These are phyloP conservation scores for Nigrograna mackinnonii DNA, from an alignment of 2,329 filamentous ascomycete species.

Conservation along the genomic window DNA sequence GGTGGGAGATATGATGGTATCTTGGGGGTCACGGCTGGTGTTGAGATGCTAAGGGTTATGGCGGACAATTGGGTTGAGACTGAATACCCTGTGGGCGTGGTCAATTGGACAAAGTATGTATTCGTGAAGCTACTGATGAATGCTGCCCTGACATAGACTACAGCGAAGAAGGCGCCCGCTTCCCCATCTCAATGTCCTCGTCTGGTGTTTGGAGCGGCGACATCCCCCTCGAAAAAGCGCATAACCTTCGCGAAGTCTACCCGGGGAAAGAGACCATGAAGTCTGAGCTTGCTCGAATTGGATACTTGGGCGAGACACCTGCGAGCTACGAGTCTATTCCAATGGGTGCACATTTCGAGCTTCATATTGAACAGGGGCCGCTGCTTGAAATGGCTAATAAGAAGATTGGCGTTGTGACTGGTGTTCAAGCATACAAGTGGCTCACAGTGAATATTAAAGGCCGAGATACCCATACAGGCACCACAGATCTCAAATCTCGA, in stretches of 20 bases:
- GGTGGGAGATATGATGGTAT: constrained; percentile 79
- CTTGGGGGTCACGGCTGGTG: constrained; percentile 70
- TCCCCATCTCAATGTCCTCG: constrained; percentile 73
- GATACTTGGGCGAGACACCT: constrained; percentile 65
- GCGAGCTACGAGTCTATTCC: constrained; percentile 63
- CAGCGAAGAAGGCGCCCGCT: constrained; percentile 80
- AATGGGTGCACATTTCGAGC: constrained; percentile 78
- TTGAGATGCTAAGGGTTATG: constrained; percentile 73
- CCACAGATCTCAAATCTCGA: constrained; percentile 68
- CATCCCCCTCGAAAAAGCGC: constrained; percentile 63
- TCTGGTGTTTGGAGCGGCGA: constrained; percentile 78
- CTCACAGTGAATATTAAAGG: constrained; percentile 69
- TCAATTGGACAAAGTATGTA: constrained; percentile 75
- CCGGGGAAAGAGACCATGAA: constrained; percentile 65
- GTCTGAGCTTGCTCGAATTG: constrained; percentile 71
- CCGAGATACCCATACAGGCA: constrained; percentile 74
- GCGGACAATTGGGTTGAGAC: constrained; percentile 71
- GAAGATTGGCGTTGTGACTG: constrained; percentile 71
- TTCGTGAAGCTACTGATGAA: neutral
- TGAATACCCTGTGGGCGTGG: constrained; percentile 70
- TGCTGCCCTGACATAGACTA: constrained; percentile 5
- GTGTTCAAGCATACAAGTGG: constrained; percentile 78
- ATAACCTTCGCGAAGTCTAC: constrained; percentile 65
- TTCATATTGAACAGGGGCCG: constrained; percentile 85
- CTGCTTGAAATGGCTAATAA: constrained; percentile 67